A percentile compares a stretch with the other conserved stretches of the same genome.
phyloP scores from a whole-genome alignment of 169 alveolate genomes.

The Plasmodium vinckei region DNA sequence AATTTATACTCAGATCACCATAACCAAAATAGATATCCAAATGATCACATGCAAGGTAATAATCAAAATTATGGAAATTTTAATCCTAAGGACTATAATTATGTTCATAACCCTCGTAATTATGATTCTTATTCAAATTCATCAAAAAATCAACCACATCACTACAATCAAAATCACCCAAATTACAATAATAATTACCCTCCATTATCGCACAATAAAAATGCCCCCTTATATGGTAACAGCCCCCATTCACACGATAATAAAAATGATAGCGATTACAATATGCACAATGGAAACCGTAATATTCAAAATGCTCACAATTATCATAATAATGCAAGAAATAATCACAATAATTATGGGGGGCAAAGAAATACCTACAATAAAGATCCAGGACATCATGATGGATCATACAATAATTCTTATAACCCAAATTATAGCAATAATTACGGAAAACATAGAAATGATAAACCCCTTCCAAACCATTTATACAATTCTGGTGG shows the following conservation, averaged over 20 bases:
- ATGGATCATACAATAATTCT: background rate
- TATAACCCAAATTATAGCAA: background rate
- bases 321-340: background rate
- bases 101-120: background rate
- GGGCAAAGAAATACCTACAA: background rate
- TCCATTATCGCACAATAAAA: constrained; percentile 11
- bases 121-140: background rate
- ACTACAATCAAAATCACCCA: constrained; percentile 13
- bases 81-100: background rate
- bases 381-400: background rate
- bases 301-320: background rate
- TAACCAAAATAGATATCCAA: background rate
- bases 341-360: background rate
- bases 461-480: background rate
- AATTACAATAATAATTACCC: constrained; percentile 44
- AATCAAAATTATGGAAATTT: background rate
- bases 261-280: constrained; percentile 22
- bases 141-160: constrained; percentile 15
- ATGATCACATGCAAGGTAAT: background rate
- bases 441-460: background rate
- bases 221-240: constrained; percentile 5
- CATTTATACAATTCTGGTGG: background rate
- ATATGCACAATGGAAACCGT: background rate
- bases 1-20: constrained; percentile 1
- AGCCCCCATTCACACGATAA: constrained; percentile 15